Evolutionary conservation across 2,329 filamentous ascomycete genomes (phyloP).

Genomic region (Ceratocystis ficicola): DNA sequence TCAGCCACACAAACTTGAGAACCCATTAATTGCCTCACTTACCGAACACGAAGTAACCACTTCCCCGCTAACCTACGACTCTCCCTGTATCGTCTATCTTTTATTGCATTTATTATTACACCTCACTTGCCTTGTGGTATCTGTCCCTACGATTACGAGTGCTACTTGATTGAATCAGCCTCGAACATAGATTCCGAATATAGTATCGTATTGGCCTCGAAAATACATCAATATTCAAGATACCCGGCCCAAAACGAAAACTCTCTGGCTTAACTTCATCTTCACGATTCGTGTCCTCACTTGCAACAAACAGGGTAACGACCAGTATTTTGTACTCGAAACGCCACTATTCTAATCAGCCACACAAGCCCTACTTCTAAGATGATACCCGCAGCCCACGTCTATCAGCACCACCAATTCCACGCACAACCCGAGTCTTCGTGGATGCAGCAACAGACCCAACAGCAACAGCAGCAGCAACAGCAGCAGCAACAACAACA

Average conservation of each 20-base stretch:
- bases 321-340: neutral
- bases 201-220: neutral
- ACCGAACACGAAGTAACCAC: neutral
- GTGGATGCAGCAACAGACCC: constrained; percentile 51
- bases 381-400: constrained; percentile 53
- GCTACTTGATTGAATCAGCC: neutral
- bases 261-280: neutral
- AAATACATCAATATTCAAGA: neutral
- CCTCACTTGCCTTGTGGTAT: neutral
- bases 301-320: neutral
- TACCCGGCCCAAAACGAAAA: neutral
- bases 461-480: constrained; percentile 55
- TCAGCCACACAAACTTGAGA: neutral
- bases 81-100: neutral
- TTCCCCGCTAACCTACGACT: neutral
- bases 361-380: constrained; percentile 25
- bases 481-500: constrained; percentile 50
- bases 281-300: neutral
- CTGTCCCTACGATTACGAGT: neutral
- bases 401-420: constrained; percentile 58
- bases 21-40: constrained; percentile 4
- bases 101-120: neutral
- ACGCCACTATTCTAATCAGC: neutral
- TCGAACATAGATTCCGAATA: neutral
- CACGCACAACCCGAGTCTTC: constrained; percentile 46